Percentiles rank a stretch among this genome's conserved stretches.
These are phyloP conservation scores for Mucor lusitanicus DNA, from an alignment of 371 early-diverging fungal species.

Conservation along the genomic window DNA sequence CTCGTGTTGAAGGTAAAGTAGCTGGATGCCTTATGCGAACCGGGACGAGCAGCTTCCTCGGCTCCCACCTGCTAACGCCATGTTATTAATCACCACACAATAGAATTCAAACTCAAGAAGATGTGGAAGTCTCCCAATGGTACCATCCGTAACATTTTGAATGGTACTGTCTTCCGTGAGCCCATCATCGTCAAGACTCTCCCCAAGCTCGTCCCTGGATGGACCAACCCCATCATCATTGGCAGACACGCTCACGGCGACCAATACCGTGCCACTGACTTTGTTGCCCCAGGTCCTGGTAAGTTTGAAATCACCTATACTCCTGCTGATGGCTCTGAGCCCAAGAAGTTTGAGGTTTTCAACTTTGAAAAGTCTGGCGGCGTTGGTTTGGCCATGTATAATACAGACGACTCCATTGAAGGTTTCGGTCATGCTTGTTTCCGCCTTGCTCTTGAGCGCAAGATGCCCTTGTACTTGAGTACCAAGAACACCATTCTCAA, in stretches of 20 bases:
- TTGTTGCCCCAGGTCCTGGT: constrained; percentile 88
- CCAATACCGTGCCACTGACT: constrained; percentile 97
- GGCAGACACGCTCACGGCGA: constrained; percentile 98
- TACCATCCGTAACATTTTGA: constrained; percentile 94
- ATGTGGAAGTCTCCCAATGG: constrained; percentile 99
- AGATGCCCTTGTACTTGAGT: constrained; percentile 92
- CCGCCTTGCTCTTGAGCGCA: constrained; percentile 83
- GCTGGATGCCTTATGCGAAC: not conserved
- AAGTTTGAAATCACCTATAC: constrained; percentile 88
- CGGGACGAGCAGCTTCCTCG: not conserved
- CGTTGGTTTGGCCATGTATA: constrained; percentile 96
- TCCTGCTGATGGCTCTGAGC: constrained; percentile 75
- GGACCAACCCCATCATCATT: constrained; percentile 95
- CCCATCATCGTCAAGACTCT: constrained; percentile 90
- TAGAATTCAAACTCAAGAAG: constrained; percentile 91
- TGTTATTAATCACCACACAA: not conserved
- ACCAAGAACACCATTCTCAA: constrained; percentile 98
- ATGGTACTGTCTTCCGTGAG: constrained; percentile 98
- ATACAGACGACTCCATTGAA: constrained; percentile 86
- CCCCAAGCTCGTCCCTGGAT: constrained; percentile 92
- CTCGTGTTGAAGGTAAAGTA: constrained; percentile 81
- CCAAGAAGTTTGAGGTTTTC: constrained; percentile 70
- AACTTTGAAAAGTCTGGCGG: constrained; percentile 82
- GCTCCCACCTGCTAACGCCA: not conserved
- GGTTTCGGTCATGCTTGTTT: constrained; percentile 96